phyloP scores from a whole-genome alignment of 2,329 filamentous ascomycete genomes.

The Verticillium albo-atrum region DNA sequence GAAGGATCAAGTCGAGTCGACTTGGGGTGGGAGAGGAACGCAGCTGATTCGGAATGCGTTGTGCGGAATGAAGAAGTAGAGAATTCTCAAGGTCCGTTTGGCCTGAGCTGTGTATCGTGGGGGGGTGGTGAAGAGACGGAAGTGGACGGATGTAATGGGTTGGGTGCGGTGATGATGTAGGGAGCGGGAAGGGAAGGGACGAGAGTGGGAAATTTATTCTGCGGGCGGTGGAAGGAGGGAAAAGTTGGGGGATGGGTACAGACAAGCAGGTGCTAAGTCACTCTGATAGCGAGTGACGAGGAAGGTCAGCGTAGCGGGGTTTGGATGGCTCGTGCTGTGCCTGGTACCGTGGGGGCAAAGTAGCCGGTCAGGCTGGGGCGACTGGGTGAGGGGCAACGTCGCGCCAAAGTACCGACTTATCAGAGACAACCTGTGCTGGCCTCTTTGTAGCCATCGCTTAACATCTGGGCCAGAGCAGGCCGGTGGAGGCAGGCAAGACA shows the following conservation, averaged over 20 bases:
- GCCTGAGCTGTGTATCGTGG: background rate
- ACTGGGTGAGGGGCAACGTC: background rate
- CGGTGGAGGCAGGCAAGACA: background rate
- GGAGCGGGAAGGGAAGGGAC: background rate
- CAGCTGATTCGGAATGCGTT: background rate
- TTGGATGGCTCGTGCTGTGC: background rate
- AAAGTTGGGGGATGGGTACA: slow-evolving; percentile 8
- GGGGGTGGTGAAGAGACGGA: background rate
- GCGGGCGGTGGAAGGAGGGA: slow-evolving; percentile 9
- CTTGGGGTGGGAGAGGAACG: background rate
- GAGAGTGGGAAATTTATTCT: slow-evolving; percentile 7
- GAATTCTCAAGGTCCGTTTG: background rate
- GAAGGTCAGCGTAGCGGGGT: background rate
- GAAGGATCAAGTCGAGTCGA: background rate
- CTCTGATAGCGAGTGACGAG: slow-evolving; percentile 6
- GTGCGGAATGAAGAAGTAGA: background rate
- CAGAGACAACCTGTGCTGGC: background rate
- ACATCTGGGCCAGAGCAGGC: background rate
- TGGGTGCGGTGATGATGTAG: background rate
- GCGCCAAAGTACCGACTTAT: background rate
- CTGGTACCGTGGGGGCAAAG: background rate
- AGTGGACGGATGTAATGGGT: background rate
- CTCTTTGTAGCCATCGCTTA: background rate
- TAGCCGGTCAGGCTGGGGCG: background rate
- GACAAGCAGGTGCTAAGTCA: slow-evolving; percentile 10